phyloP scores from a whole-genome alignment of 2,329 filamentous ascomycete genomes.

The Aspergillus hortae region DNA sequence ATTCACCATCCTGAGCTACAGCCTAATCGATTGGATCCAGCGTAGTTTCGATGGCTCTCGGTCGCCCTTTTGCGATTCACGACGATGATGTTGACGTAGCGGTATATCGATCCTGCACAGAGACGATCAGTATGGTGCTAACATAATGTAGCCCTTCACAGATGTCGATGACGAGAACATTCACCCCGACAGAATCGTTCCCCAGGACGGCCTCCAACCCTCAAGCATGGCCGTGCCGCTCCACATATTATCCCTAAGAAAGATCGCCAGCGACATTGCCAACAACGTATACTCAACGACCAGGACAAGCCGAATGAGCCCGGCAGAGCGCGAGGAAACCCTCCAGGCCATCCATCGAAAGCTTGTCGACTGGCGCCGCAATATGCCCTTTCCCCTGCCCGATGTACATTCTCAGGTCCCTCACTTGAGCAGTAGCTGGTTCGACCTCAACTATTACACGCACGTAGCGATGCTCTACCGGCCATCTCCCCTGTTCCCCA shows the following conservation, averaged over 20 bases:
- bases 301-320: constrained; percentile 10
- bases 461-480: constrained; percentile 46
- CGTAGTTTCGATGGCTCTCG: constrained; percentile 44
- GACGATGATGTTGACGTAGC: constrained; percentile 46
- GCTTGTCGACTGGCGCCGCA: constrained; percentile 44
- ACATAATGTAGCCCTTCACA: constrained; percentile 32
- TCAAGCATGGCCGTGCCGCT: constrained; percentile 39
- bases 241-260: constrained; percentile 42
- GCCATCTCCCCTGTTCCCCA: constrained; percentile 43
- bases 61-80: constrained; percentile 45
- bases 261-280: constrained; percentile 42
- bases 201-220: constrained; percentile 27
- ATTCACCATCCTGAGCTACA: background rate
- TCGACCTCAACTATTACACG: constrained; percentile 49
- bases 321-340: constrained; percentile 29
- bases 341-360: constrained; percentile 37
- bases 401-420: constrained; percentile 39
- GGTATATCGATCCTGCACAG: constrained; percentile 14
- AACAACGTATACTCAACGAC: constrained; percentile 36
- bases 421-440: constrained; percentile 45
- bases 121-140: background rate
- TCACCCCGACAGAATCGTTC: constrained; percentile 18
- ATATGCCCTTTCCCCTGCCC: constrained; percentile 45
- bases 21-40: constrained; percentile 15
- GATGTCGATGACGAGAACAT: constrained; percentile 36